These are phyloP conservation scores for Lindgomyces ingoldianus DNA, from an alignment of 495 filamentous ascomycete genomes.

Conservation along the genomic window DNA sequence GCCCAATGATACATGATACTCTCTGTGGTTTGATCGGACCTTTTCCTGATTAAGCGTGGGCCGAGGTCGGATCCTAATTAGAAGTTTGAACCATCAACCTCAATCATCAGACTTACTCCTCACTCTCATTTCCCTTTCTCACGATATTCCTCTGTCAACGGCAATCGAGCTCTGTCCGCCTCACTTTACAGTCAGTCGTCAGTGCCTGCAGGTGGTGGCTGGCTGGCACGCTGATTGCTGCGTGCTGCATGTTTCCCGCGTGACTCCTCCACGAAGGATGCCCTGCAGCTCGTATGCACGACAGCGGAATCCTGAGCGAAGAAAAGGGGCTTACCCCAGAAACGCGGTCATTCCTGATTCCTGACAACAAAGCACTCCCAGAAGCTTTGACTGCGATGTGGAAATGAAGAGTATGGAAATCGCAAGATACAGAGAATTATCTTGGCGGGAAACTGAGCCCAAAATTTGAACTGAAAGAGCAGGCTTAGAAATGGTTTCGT, in stretches of 20 bases:
- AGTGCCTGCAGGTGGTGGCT: background rate
- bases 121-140: too few relatives aligned
- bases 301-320: background rate
- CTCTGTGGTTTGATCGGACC: too few relatives aligned
- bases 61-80: too few relatives aligned
- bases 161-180: background rate
- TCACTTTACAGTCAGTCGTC: background rate
- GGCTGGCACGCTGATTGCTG: background rate
- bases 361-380: background rate
- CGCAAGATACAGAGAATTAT: background rate
- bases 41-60: too few relatives aligned
- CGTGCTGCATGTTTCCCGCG: too few relatives aligned
- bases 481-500: background rate
- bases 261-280: background rate
- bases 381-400: too few relatives aligned
- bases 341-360: background rate
- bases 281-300: background rate
- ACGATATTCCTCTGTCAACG: background rate
- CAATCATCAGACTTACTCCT: too few relatives aligned
- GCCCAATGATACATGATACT: too few relatives aligned
- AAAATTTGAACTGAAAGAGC: background rate
- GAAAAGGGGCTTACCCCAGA: background rate
- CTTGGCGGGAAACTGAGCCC: background rate
- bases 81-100: too few relatives aligned
- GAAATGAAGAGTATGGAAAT: background rate